Evolutionary conservation across 768 basidiomycete genomes (phyloP), one percentile per base, ranked within the genome.

Genomic region (Amanita thiersii): DNA sequence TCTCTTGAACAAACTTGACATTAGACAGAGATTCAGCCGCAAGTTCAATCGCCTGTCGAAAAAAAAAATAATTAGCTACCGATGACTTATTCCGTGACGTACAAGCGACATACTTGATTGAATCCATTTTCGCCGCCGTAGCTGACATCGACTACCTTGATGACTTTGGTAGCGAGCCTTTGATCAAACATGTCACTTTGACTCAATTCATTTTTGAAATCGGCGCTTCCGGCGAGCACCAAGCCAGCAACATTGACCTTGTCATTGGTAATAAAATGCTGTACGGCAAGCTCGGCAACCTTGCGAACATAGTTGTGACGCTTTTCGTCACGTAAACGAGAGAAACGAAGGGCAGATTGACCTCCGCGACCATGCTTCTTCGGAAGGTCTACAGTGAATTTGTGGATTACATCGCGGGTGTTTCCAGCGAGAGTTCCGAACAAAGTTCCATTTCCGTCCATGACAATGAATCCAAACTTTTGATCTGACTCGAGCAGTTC

Each of bases 301-400:
- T 99, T 99, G 54, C 96, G 86, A 39, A 99, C 94, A 61, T 99
- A 99, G 66, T 98, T 99, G 81, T 98, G 93, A 35, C 96, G 82
- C 63, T 96, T 96, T 69, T 99, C 96, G 62, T 97, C 96, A 56
- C 96, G 86, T 37, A 99, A 79, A 72, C 96, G 94, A 29, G 94
- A 89, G 79, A 99, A 99, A 86, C 96, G 96, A 32, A 98, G 77
- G 18, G 96, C 96, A 42, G 96, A 98, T 65, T 99, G 96, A 63
- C 96, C 96, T 79, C 96, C 96, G 73, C 96, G 92, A 49, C 94
- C 94, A 62, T 98, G 96, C 72, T 99, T 99, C 73, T 99, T 99
- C 31, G 96, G 96, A 7, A 98, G 76, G 64, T 98, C 96, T 58
- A 99, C 96, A 14, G 90, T 90, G 69, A 98, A 97, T 64, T 98